These are phyloP conservation scores for Esteya vermicola DNA, from an alignment of 2,329 filamentous ascomycete genomes.

Conservation along the genomic window DNA sequence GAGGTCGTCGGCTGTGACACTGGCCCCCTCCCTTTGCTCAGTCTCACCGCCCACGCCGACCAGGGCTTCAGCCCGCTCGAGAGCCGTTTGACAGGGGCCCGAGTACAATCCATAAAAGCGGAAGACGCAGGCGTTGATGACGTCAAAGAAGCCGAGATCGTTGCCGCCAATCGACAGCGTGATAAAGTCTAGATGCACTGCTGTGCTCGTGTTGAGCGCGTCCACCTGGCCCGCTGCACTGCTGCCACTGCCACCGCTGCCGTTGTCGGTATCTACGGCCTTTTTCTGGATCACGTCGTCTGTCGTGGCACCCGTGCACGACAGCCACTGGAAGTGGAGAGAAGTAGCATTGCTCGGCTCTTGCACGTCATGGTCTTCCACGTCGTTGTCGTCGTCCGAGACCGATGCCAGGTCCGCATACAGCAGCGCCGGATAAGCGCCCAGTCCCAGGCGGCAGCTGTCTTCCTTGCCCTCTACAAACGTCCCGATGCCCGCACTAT, in stretches of 20 bases:
- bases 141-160: slow-evolving; percentile 33
- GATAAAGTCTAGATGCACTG: slow-evolving; percentile 22
- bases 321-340: slow-evolving; percentile 28
- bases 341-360: no score
- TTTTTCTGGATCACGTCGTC: slow-evolving; percentile 24
- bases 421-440: slow-evolving; percentile 27
- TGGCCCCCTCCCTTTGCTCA: no score
- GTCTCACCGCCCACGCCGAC: slow-evolving; percentile 19
- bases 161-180: slow-evolving; percentile 33
- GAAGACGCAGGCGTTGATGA: slow-evolving; percentile 35
- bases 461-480: slow-evolving; percentile 24
- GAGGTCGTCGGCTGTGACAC: slow-evolving; percentile 7
- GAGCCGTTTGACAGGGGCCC: slow-evolving; percentile 27
- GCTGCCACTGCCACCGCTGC: slow-evolving; percentile 14
- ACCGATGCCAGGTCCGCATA: slow-evolving; percentile 22
- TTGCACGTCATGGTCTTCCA: slow-evolving; percentile 14
- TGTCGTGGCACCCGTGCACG: slow-evolving; percentile 30
- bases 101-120: slow-evolving; percentile 34
- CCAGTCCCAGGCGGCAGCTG: slow-evolving; percentile 25
- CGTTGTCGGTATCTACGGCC: no score
- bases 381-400: slow-evolving; percentile 2
- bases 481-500: slow-evolving; percentile 33
- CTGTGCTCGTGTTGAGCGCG: slow-evolving; percentile 19
- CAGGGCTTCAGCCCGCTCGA: slow-evolving; percentile 19
- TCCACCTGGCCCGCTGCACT: slow-evolving; percentile 25